phyloP scores from a whole-genome alignment of 768 basidiomycete species.

The Pisolithus microcarpus region DNA sequence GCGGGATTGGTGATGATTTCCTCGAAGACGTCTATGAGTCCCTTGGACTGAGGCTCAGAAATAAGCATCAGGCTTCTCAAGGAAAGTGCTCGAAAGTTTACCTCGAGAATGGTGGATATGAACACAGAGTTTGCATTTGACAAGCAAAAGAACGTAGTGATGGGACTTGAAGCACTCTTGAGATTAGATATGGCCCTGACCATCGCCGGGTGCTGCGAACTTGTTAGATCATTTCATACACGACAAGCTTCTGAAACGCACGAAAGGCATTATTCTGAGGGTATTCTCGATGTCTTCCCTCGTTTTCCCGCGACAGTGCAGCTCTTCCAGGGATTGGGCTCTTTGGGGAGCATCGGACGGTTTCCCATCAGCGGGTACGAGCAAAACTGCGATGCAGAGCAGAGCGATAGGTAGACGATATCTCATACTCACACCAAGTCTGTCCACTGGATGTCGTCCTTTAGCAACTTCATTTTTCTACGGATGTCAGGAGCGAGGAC shows the following conservation, averaged over 20 bases:
- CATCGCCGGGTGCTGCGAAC: slow-evolving; percentile 89
- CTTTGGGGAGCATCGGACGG: slow-evolving; percentile 17
- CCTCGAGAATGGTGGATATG: slow-evolving; percentile 85
- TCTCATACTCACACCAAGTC: slow-evolving; percentile 73
- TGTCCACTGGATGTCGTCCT: slow-evolving; percentile 75
- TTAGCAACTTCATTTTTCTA: slow-evolving; percentile 65
- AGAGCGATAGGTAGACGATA: background rate
- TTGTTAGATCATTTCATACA: background rate
- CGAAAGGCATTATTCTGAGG: slow-evolving; percentile 80
- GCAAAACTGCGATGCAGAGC: background rate
- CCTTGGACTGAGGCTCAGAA: slow-evolving; percentile 51
- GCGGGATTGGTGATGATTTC: slow-evolving; percentile 93
- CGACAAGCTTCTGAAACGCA: slow-evolving; percentile 30
- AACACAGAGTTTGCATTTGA: slow-evolving; percentile 93
- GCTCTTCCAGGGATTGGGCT: slow-evolving; percentile 63
- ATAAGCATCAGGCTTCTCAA: background rate
- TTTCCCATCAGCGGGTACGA: background rate
- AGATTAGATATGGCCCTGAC: slow-evolving; percentile 75
- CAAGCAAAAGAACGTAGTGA: slow-evolving; percentile 78
- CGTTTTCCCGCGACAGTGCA: slow-evolving; percentile 61
- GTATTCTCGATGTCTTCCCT: slow-evolving; percentile 71
- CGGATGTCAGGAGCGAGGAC: slow-evolving; percentile 82
- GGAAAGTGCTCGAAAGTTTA: slow-evolving; percentile 14
- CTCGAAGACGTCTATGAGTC: slow-evolving; percentile 63
- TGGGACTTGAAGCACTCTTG: slow-evolving; percentile 55